Conservation (phyloP, 139 green algal species). For the Picochlorum sp. region DNA sequence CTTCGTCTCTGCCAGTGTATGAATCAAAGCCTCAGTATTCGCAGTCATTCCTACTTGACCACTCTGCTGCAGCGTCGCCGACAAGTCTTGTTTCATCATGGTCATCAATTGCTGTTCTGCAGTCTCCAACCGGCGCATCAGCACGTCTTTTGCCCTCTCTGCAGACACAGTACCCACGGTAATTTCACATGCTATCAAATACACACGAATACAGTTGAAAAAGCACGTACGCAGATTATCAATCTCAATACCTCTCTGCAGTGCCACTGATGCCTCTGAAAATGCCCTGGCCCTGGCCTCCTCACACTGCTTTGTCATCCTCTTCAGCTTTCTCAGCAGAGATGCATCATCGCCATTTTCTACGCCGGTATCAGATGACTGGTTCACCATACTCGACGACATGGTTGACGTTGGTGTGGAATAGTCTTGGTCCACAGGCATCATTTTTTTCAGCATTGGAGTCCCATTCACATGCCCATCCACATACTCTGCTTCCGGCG, state of each 20-base stretch:
- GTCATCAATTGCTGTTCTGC: conserved; percentile 17
- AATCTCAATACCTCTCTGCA: conserved; percentile 13
- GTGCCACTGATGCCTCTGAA: conserved; percentile 9
- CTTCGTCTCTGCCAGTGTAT: conserved; percentile 6
- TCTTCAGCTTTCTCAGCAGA: not conserved
- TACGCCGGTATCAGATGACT: not conserved
- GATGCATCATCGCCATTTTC: conserved; percentile 1
- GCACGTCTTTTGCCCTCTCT: conserved; percentile 12
- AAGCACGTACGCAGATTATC: conserved; percentile 11
- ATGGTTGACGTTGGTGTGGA: not conserved
- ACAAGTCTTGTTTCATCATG: conserved; percentile 1
- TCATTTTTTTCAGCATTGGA: not conserved
- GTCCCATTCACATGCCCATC: too few relatives aligned
- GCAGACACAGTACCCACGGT: not conserved
- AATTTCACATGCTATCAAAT: too few relatives aligned
- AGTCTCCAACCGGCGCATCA: conserved; percentile 6
- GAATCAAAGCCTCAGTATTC: not conserved
- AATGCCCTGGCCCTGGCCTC: conserved; percentile 9
- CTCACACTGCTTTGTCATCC: conserved; percentile 2
- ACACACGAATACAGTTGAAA: not conserved
- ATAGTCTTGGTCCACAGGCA: not conserved
- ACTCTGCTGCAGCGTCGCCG: not conserved
- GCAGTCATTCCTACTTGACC: not conserved
- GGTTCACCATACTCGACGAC: not conserved
- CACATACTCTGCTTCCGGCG: too few relatives aligned